A percentile compares a stretch with the other conserved stretches of the same genome.
phyloP scores from a whole-genome alignment of 768 basidiomycete species.

The Flagelloscypha sp. region DNA sequence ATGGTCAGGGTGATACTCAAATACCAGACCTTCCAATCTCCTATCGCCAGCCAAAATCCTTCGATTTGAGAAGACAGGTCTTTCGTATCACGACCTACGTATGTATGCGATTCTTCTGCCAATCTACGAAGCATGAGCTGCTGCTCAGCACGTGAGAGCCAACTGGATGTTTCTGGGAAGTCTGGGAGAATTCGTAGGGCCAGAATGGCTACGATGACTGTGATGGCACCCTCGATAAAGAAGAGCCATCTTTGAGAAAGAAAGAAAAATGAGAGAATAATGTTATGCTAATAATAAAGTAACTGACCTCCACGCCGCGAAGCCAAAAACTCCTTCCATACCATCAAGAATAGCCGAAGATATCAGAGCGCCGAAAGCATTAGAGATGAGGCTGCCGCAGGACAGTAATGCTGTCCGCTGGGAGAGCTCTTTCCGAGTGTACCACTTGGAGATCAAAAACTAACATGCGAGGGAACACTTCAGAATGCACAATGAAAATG shows the following conservation, averaged over 20 bases:
- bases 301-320: constrained; percentile 43
- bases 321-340: constrained; percentile 41
- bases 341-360: constrained; percentile 37
- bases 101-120: too few species aligned
- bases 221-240: constrained; percentile 37
- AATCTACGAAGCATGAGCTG: too few species aligned
- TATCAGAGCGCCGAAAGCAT: constrained; percentile 47
- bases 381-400: constrained; percentile 43
- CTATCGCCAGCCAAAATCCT: constrained; percentile 56
- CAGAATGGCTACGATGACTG: constrained; percentile 35
- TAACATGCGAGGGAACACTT: constrained; percentile 17
- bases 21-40: constrained; percentile 84
- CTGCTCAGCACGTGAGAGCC: constrained; percentile 29
- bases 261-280: constrained; percentile 6
- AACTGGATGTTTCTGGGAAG: constrained; percentile 30
- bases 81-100: too few species aligned
- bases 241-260: constrained; percentile 37
- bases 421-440: constrained; percentile 36
- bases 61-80: too few species aligned
- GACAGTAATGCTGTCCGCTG: constrained; percentile 36
- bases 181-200: constrained; percentile 43
- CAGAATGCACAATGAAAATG: constrained; percentile 20
- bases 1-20: constrained; percentile 55
- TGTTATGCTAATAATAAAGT: not conserved
- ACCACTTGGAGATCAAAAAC: constrained; percentile 28